Conservation (phyloP, 306 rosid genomes). For the Sophora flavescens region DNA sequence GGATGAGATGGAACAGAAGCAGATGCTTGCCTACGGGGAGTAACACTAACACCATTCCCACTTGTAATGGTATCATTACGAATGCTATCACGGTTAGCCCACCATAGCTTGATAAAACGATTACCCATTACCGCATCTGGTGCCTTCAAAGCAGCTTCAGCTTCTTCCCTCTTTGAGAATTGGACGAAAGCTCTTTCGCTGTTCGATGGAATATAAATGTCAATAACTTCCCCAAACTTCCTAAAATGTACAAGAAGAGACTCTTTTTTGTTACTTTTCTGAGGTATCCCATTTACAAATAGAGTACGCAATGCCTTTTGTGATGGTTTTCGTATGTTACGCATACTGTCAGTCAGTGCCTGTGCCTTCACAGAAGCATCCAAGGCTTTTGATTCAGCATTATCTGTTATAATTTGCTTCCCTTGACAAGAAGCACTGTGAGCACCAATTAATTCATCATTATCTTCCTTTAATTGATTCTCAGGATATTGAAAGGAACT, state of each 20-base stretch:
- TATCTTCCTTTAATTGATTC: constrained; percentile 69
- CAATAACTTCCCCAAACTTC: constrained; percentile 89
- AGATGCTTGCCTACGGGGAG: constrained; percentile 62
- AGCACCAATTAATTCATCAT: constrained; percentile 55
- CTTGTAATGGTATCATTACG: constrained; percentile 66
- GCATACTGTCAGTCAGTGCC: constrained; percentile 62
- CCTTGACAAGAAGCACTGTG: constrained; percentile 64
- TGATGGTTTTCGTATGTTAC: constrained; percentile 68
- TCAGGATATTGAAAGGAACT: constrained; percentile 65
- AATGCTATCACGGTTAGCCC: constrained; percentile 99
- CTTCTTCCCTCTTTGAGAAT: constrained; percentile 97
- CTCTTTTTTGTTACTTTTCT: constrained; percentile 76
- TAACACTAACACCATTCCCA: constrained; percentile 59
- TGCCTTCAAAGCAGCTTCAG: constrained; percentile 94
- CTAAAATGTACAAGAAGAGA: constrained; percentile 89
- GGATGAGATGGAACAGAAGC: constrained; percentile 61
- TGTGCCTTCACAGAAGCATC: constrained; percentile 64
- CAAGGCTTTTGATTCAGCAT: constrained; percentile 59
- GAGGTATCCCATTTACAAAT: constrained; percentile 92
- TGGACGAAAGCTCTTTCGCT: constrained; percentile 95
- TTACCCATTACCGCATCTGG: constrained; percentile 99
- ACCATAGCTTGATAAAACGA: constrained; percentile 95
- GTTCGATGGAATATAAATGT: constrained; percentile 85
- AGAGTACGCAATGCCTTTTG: constrained; percentile 92
- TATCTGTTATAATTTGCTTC: constrained; percentile 65